These are phyloP conservation scores for Pinus tabuliformis DNA, from an alignment of 75 land plant genomes.

Conservation along the genomic window DNA sequence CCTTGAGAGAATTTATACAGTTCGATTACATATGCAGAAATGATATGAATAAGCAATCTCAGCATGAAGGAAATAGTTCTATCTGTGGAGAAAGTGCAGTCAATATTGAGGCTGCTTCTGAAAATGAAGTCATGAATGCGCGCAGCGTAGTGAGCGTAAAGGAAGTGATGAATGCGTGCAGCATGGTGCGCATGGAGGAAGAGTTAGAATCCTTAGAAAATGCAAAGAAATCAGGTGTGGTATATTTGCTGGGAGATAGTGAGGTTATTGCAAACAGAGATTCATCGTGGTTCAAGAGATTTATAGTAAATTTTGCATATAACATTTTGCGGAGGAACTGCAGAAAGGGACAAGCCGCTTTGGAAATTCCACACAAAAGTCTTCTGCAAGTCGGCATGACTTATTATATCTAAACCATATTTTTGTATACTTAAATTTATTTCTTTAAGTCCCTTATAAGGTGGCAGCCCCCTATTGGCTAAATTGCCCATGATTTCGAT, in stretches of 20 bases:
- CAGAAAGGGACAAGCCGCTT: constrained; percentile 29
- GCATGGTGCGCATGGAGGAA: too few species aligned
- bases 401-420: constrained; percentile 10
- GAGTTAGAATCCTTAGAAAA: not conserved
- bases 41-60: not conserved
- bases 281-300: constrained; percentile 22
- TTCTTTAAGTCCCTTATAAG: too few species aligned
- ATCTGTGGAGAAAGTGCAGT: too few species aligned
- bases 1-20: constrained; percentile 37
- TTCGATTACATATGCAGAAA: not conserved
- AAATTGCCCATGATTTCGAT: too few species aligned
- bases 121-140: not conserved
- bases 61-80: not conserved
- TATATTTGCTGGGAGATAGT: constrained; percentile 50
- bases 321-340: constrained; percentile 46
- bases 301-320: constrained; percentile 42
- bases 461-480: too few species aligned
- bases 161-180: not conserved
- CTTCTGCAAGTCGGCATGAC: constrained; percentile 67
- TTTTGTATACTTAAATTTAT: too few species aligned
- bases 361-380: constrained; percentile 40
- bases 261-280: constrained; percentile 41
- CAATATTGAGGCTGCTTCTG: too few species aligned
- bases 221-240: not conserved
- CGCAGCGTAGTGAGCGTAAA: not conserved